Base-by-base conservation (phyloP, 768 basidiomycete species). In the Crassisporium funariophilum region DNA sequence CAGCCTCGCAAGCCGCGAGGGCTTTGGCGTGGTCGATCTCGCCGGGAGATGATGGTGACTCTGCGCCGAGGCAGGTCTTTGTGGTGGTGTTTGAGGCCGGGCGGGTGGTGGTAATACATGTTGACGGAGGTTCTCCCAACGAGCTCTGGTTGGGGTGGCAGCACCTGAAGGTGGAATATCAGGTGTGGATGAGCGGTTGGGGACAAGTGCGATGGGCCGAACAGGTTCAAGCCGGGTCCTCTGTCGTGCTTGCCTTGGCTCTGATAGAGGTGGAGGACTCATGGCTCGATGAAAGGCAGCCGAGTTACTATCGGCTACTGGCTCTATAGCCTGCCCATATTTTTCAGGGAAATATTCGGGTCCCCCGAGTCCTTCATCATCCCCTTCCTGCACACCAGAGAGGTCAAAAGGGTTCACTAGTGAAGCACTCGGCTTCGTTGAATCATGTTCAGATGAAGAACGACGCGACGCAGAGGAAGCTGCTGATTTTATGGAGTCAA, bases 61-160 rank as follows among this genome's bases (percentile, higher is more conserved):
- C n/a, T 66, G 58, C 7, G 67, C 55, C 29, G 69, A 62, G 4
- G 59, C 52, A 36, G 65, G 65, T 25, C 51, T 53, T 35, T 61
- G 58, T 9, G 61, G 55, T 6, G 69, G 64, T 4, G 66, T 63
- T 9, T 44, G 36, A 17, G 64, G 54, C 5, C 60, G 63, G 35
- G 46, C 49, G 9, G 63, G 41, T 6, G 63, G 44, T 1, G 70
- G 70, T 16, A 82, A 59, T 10, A 83, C 79, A 59, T 82, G 79
- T 33, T 74, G 74, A n/a, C 81, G 71, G 11, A 83, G 51, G 21
- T 66, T 67, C 17, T 80, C 76, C 81, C 82, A 84, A 19, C 78
- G 74, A 17, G 67, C 66, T 40, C 62, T 53, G 1, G 78, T 71
- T 4, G 71, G 64, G 9, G 76, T 68, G 23, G 64, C 44, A 2